A percentile compares a stretch with the other conserved stretches of the same genome.
phyloP scores from a whole-genome alignment of 192 early-diverging fungal genomes.

The Endogone sp. region DNA sequence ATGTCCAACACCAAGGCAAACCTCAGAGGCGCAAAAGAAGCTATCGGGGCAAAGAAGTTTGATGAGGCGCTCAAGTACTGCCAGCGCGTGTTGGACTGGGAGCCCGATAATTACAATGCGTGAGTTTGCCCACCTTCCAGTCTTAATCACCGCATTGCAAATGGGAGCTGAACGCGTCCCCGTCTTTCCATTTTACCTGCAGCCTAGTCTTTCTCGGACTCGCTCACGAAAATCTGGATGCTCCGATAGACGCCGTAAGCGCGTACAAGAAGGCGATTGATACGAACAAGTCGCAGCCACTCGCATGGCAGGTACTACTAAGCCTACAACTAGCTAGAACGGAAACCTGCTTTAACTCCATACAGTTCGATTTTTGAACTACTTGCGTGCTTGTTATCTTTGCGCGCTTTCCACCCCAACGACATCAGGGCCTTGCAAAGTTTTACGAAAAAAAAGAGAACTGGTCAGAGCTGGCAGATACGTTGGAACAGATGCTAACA shows the following conservation, averaged over 20 bases:
- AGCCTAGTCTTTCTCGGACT: constrained; percentile 66
- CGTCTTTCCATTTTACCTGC: neutral
- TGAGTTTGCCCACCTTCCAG: constrained; percentile 19
- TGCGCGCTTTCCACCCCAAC: neutral
- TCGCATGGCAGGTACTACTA: constrained; percentile 62
- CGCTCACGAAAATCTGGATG: constrained; percentile 55
- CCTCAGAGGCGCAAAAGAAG: neutral
- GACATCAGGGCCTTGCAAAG: constrained; percentile 44
- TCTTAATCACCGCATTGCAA: neutral
- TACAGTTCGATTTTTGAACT: too few species aligned
- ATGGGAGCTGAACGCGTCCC: neutral
- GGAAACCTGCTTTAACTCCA: too few species aligned
- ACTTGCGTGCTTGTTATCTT: neutral
- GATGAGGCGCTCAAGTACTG: constrained; percentile 48
- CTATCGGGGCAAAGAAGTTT: neutral
- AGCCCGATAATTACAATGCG: constrained; percentile 52
- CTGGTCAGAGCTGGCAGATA: constrained; percentile 24
- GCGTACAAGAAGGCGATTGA: constrained; percentile 57
- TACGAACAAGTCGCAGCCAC: constrained; percentile 43
- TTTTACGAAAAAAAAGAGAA: constrained; percentile 57
- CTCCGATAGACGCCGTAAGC: constrained; percentile 50
- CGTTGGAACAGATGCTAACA: constrained; percentile 34
- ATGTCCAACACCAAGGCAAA: neutral
- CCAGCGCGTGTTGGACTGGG: constrained; percentile 40
- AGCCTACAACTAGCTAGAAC: too few species aligned